Base-by-base conservation (phyloP, 441 rosid genomes). In the Codiaeum variegatum region DNA sequence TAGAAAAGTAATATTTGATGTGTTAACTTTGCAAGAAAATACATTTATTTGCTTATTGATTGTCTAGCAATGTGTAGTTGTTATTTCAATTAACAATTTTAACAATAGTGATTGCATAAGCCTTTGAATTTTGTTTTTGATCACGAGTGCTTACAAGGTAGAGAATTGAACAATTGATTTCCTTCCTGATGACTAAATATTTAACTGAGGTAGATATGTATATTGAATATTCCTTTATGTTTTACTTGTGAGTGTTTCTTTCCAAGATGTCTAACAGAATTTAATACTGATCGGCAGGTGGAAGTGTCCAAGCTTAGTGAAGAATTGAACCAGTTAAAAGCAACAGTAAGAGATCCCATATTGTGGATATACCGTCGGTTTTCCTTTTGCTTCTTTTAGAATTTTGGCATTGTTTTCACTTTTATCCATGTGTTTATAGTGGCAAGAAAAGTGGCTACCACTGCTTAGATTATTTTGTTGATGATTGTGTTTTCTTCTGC, bases 281-380 rank as follows among this genome's bases (percentile, higher is more conserved):
- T 61, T 73, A 10, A 29, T 68, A 8, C 75, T 68, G 52, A 69
- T 58, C 65, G 75, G 85, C 93, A 93, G 98, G 85, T 77, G 65
- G 91, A 93, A 83, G 75, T 91, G 78, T 80, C 88, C 73, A 81
- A 88, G 81, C 82, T 93, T 75, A 82, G 42, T 69, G 85, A 88
- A 68, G 89, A 93, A 80, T 81, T 84, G 73, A 56, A 7, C 31
- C 82, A 83, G 79, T 78, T 93, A 82, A 89, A 84, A 76, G 74
- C 69, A 73, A 56, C 80, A 88, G 97, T 92, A 83, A 79, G 73
- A 47, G 62, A 29, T 49, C 28, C 49, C 42, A 16, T 15, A 46
- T 63, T 62, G 13, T 58, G 56, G 62, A 11, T 67, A 1, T 32
- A 26, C 26, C 54, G 38, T 65, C 67, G 32, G 31, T 42, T 69